phyloP scores from a whole-genome alignment of 2,329 filamentous ascomycete genomes.

The Zopfia rhizophila region DNA sequence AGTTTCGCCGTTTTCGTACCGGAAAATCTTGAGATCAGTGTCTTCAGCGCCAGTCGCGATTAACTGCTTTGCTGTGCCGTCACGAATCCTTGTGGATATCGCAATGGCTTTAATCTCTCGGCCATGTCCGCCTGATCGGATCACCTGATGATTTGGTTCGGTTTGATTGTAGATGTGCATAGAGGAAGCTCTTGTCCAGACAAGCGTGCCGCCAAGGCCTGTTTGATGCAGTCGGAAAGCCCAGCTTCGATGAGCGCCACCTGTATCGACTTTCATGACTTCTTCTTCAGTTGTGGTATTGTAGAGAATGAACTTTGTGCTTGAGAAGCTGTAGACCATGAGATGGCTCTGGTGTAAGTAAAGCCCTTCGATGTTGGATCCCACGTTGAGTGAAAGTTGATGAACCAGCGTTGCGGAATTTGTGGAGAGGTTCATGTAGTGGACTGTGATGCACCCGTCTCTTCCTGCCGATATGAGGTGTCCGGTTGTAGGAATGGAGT shows the following conservation, averaged over 20 bases:
- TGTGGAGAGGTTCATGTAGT: slow-evolving; percentile 46
- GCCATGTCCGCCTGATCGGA: slow-evolving; percentile 81
- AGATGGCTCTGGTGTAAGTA: slow-evolving; percentile 70
- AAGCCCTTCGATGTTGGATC: slow-evolving; percentile 78
- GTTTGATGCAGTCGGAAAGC: slow-evolving; percentile 59
- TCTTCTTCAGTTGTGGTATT: slow-evolving; percentile 78
- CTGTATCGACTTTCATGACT: slow-evolving; percentile 79
- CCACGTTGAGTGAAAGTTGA: slow-evolving; percentile 74
- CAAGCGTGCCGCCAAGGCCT: slow-evolving; percentile 64
- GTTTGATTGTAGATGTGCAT: slow-evolving; percentile 59
- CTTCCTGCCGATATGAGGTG: slow-evolving; percentile 78
- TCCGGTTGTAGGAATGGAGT: slow-evolving; percentile 49
- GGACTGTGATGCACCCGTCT: slow-evolving; percentile 80
- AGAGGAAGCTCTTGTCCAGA: slow-evolving; percentile 77
- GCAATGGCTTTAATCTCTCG: slow-evolving; percentile 80
- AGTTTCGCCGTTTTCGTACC: slow-evolving; percentile 50
- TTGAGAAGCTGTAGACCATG: slow-evolving; percentile 82
- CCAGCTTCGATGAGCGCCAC: slow-evolving; percentile 84
- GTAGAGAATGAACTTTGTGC: slow-evolving; percentile 83
- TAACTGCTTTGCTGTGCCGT: slow-evolving; percentile 43
- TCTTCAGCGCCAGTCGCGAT: slow-evolving; percentile 77
- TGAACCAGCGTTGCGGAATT: slow-evolving; percentile 65
- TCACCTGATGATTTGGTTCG: slow-evolving; percentile 54
- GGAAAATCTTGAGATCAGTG: slow-evolving; percentile 79
- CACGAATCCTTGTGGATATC: slow-evolving; percentile 44